phyloP scores from a whole-genome alignment of 2,329 filamentous ascomycete species.

The Xylariaceae sp. region DNA sequence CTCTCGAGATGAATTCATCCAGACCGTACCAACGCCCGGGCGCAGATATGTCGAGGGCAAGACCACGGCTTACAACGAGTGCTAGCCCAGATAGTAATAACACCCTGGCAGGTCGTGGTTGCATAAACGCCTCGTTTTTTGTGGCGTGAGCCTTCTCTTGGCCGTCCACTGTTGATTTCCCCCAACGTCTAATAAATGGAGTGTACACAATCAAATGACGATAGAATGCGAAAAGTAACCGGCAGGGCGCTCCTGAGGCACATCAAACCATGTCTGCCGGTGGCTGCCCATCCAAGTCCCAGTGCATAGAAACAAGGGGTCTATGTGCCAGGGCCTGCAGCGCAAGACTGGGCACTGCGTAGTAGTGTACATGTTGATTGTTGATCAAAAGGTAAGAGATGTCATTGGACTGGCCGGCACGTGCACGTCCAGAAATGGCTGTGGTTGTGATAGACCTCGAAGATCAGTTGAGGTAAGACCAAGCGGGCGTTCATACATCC shows the following conservation, averaged over 20 bases:
- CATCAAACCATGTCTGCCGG: conserved; percentile 16
- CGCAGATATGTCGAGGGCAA: too few species aligned
- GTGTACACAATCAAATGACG: conserved; percentile 19
- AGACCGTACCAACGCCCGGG: too few species aligned
- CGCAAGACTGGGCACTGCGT: conserved; percentile 9
- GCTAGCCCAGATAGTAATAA: neutral
- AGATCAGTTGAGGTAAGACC: conserved; percentile 2
- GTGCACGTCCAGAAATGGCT: neutral
- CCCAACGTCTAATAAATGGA: conserved; percentile 9
- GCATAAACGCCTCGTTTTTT: neutral
- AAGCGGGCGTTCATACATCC: conserved; percentile 34
- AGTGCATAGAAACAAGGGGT: conserved; percentile 12
- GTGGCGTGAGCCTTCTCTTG: conserved; percentile 2
- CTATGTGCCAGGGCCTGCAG: conserved; percentile 17
- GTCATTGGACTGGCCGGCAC: conserved; percentile 1
- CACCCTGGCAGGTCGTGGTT: neutral
- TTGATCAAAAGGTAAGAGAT: conserved; percentile 15
- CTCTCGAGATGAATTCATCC: too few species aligned
- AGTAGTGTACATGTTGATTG: conserved; percentile 24
- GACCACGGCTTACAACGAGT: too few species aligned
- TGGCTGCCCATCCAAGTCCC: conserved; percentile 23
- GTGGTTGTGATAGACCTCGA: conserved; percentile 6
- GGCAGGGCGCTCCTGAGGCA: conserved; percentile 15
- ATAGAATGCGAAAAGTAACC: conserved; percentile 18
- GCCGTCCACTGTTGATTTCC: conserved; percentile 3